A percentile compares a stretch with the other conserved stretches of the same genome.
Evolutionary conservation across 2,329 filamentous ascomycete genomes (phyloP).

Genomic region (Aspergillus novoparasiticus): DNA sequence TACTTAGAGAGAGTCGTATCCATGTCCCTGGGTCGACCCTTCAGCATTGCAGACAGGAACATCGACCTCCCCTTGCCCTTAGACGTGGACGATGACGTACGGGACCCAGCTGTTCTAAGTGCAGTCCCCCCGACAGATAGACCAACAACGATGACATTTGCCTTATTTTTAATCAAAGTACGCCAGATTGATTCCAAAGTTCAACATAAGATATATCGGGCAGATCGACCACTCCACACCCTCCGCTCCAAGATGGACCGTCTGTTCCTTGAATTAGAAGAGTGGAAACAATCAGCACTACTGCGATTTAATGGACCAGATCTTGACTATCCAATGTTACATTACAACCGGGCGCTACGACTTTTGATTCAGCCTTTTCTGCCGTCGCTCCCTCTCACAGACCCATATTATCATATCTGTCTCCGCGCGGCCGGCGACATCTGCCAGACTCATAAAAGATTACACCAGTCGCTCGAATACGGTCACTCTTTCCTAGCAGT

Average conservation of each 20-base stretch:
- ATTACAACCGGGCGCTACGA: constrained; percentile 55
- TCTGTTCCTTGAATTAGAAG: constrained; percentile 49
- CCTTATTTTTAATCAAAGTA: constrained; percentile 49
- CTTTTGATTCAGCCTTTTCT: constrained; percentile 56
- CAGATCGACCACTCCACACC: constrained; percentile 49
- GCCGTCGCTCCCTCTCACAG: constrained; percentile 47
- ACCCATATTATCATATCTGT: constrained; percentile 51
- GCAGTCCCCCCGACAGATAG: constrained; percentile 32
- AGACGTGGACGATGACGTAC: constrained; percentile 47
- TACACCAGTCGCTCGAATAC: constrained; percentile 43
- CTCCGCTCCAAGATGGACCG: constrained; percentile 53
- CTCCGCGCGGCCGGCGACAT: constrained; percentile 40
- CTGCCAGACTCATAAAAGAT: constrained; percentile 41
- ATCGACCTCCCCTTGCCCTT: constrained; percentile 54
- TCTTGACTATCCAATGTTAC: constrained; percentile 52
- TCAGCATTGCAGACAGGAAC: constrained; percentile 54
- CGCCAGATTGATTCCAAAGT: constrained; percentile 54
- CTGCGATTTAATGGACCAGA: constrained; percentile 39
- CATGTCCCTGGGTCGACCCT: constrained; percentile 54
- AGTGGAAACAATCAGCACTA: constrained; percentile 48
- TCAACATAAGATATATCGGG: constrained; percentile 56
- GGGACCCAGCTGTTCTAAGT: constrained; percentile 38
- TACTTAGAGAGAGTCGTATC: constrained; percentile 54
- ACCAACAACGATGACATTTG: constrained; percentile 44
- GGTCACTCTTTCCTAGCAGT: constrained; percentile 44